Evolutionary conservation across 2,329 filamentous ascomycete genomes (phyloP).

Genomic region (Chaetomiaceae sp.): DNA sequence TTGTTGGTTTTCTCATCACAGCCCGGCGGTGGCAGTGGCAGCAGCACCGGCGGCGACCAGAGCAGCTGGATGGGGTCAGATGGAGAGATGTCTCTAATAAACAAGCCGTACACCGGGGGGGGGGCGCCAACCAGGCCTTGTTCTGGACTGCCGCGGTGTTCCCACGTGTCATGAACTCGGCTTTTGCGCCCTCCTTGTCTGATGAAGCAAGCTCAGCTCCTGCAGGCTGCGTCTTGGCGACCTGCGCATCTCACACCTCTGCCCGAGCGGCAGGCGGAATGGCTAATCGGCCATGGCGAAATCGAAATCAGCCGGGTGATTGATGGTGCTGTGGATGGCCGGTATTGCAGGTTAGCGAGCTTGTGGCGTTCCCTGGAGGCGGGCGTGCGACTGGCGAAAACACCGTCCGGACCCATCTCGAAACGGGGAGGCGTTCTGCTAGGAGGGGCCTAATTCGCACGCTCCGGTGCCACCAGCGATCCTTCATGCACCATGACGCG

Average conservation of each 20-base stretch:
- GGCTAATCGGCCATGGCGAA: neutral
- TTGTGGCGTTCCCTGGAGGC: conserved; percentile 8
- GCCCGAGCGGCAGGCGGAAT: conserved; percentile 1
- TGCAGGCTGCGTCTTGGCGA: conserved; percentile 18
- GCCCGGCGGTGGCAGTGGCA: conserved; percentile 4
- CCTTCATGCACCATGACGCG: conserved; percentile 20
- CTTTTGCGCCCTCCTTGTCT: conserved; percentile 12
- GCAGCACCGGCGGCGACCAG: neutral
- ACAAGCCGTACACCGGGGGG: conserved; percentile 1
- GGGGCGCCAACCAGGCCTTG: conserved; percentile 5
- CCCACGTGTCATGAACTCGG: conserved; percentile 20
- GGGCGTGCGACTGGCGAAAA: neutral
- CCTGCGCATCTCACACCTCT: too few relatives aligned
- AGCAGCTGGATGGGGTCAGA: neutral
- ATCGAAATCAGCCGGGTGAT: neutral
- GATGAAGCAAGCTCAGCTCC: conserved; percentile 12
- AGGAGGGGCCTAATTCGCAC: neutral
- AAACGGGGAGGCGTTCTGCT: neutral
- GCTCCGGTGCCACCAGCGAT: conserved; percentile 14
- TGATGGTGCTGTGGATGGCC: neutral
- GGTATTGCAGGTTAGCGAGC: neutral
- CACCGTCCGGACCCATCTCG: neutral
- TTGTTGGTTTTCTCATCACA: neutral
- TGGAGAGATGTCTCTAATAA: neutral
- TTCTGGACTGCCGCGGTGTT: conserved; percentile 3